Percentiles rank a stretch among this genome's conserved stretches.
Evolutionary conservation across 1,284 basidiomycete species (phyloP).

Genomic region (Fomitiporia mediterranea): DNA sequence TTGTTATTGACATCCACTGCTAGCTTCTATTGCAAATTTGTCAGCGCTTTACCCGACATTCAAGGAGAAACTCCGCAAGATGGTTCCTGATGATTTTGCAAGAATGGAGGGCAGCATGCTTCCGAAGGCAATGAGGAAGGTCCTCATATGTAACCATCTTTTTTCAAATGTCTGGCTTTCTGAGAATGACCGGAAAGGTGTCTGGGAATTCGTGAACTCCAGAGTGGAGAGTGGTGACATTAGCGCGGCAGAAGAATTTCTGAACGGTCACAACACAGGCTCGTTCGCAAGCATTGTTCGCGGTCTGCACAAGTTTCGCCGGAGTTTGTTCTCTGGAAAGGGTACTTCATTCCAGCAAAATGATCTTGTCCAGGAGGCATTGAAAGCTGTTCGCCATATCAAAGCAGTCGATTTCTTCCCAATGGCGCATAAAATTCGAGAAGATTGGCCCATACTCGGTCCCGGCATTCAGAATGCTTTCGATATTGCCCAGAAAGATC

Average conservation of each 20-base stretch:
- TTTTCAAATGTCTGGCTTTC: constrained; percentile 2
- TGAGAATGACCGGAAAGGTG: not conserved
- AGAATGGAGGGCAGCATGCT: not conserved
- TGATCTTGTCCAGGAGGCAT: constrained; percentile 4
- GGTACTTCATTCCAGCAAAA: not conserved
- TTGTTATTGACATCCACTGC: not conserved
- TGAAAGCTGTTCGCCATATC: not conserved
- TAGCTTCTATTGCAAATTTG: constrained; percentile 1
- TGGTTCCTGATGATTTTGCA: not conserved
- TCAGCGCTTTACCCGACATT: not conserved
- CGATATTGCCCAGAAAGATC: not conserved
- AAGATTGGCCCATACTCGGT: constrained; percentile 3
- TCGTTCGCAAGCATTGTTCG: not conserved
- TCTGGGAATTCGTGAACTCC: constrained; percentile 4
- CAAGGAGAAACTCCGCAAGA: not conserved
- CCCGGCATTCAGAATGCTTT: not conserved
- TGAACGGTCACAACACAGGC: not conserved
- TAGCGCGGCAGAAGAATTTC: not conserved
- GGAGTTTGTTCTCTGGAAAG: not conserved
- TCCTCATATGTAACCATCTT: constrained; percentile 5
- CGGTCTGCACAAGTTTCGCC: not conserved
- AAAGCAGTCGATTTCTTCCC: constrained; percentile 5
- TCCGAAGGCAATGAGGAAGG: constrained; percentile 7
- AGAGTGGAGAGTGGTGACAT: not conserved
- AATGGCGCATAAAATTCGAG: not conserved